Evolutionary conservation across 768 basidiomycete species (phyloP).

Genomic region (Tricholoma terreum): DNA sequence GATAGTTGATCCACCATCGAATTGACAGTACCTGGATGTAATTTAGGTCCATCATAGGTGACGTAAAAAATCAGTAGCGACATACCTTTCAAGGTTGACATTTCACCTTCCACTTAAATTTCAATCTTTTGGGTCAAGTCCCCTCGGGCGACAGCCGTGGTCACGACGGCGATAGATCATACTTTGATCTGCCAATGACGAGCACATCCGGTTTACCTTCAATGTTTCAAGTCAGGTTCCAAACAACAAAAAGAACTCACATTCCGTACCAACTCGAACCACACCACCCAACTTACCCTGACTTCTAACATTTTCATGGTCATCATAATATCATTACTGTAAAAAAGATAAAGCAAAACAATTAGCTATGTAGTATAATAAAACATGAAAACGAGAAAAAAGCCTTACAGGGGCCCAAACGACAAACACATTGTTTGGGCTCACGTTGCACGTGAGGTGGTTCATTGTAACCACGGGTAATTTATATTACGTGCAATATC

Average conservation of each 20-base stretch:
- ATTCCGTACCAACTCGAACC: not conserved
- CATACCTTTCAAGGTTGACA: slow-evolving; percentile 67
- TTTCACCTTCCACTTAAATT: slow-evolving; percentile 83
- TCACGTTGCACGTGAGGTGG: no score
- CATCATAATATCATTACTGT: no score
- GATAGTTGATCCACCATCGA: slow-evolving; percentile 82
- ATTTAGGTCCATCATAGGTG: no score
- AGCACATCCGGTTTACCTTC: slow-evolving; percentile 54
- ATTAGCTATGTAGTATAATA: no score
- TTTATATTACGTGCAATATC: no score
- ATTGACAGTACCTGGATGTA: slow-evolving; percentile 62
- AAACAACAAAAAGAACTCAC: slow-evolving; percentile 35
- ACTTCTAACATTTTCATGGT: no score
- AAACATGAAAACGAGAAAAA: no score
- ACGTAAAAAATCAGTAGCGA: slow-evolving; percentile 22
- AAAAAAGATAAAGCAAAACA: no score
- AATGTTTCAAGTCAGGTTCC: slow-evolving; percentile 44
- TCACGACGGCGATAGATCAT: slow-evolving; percentile 88
- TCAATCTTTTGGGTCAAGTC: slow-evolving; percentile 93
- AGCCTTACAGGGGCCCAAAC: no score
- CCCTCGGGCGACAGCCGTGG: slow-evolving; percentile 84
- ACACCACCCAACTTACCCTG: slow-evolving; percentile 79
- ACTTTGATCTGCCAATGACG: slow-evolving; percentile 71
- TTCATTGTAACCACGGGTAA: no score
- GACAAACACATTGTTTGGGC: no score